A percentile compares a stretch with the other conserved stretches of the same genome.
These are phyloP conservation scores for Penicillium crustosum DNA, from an alignment of 2,329 filamentous ascomycete genomes.

Conservation along the genomic window DNA sequence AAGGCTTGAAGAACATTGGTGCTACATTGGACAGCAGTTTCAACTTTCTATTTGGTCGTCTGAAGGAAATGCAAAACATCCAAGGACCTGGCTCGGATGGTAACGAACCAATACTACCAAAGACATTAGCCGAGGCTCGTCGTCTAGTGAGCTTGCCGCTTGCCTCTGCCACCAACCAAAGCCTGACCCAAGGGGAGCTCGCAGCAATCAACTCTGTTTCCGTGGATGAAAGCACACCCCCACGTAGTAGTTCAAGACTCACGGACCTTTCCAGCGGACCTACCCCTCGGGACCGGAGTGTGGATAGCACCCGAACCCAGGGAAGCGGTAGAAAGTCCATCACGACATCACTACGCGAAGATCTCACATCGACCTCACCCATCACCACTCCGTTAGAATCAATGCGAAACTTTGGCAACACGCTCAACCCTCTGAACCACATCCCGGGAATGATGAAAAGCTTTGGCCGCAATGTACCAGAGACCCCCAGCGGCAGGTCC, in stretches of 20 bases:
- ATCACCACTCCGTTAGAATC: conserved; percentile 69
- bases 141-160: conserved; percentile 70
- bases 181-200: conserved; percentile 52
- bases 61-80: conserved; percentile 65
- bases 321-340: conserved; percentile 44
- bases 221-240: conserved; percentile 35
- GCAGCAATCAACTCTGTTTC: conserved; percentile 47
- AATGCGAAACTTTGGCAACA: conserved; percentile 75
- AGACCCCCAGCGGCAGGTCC: conserved; percentile 47
- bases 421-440: conserved; percentile 78
- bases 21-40: conserved; percentile 89
- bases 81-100: conserved; percentile 46
- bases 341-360: conserved; percentile 26
- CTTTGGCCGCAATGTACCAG: conserved; percentile 58
- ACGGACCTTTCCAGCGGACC: conserved; percentile 69
- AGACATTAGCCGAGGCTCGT: conserved; percentile 87
- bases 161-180: conserved; percentile 50
- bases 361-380: conserved; percentile 19
- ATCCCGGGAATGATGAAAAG: conserved; percentile 75
- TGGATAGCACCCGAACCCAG: conserved; percentile 60
- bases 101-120: conserved; percentile 63
- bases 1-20: conserved; percentile 87
- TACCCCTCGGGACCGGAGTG: conserved; percentile 67
- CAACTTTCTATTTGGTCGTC: conserved; percentile 84
- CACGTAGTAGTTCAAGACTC: conserved; percentile 40